Percentiles rank a stretch among this genome's conserved stretches.
These are phyloP conservation scores for Sporothrix pallida DNA, from an alignment of 2,329 filamentous ascomycete genomes.

Conservation along the genomic window DNA sequence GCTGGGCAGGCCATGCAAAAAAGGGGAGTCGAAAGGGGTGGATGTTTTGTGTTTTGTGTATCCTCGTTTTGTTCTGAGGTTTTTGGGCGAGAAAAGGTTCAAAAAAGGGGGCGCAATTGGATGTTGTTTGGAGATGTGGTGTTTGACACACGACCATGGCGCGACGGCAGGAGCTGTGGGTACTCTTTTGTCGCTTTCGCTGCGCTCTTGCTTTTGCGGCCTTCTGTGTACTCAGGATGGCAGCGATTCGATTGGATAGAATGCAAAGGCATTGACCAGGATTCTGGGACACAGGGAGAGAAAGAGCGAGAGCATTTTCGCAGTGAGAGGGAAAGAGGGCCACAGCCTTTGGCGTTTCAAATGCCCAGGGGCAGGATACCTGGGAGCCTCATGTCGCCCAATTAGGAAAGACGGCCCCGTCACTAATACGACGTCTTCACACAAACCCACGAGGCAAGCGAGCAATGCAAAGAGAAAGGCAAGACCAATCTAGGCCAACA, in stretches of 20 bases:
- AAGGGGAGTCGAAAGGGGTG: neutral
- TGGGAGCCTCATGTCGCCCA: slow-evolving; percentile 21
- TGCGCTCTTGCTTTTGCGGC: too few relatives aligned
- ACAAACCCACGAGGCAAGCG: slow-evolving; percentile 9
- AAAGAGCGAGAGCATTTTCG: too few relatives aligned
- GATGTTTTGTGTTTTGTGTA: slow-evolving; percentile 12
- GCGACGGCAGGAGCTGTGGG: slow-evolving; percentile 12
- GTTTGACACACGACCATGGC: slow-evolving; percentile 30
- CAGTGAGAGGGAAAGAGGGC: neutral
- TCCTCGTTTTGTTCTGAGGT: neutral
- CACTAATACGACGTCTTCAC: slow-evolving; percentile 26
- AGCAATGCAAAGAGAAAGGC: neutral
- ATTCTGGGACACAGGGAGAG: slow-evolving; percentile 1
- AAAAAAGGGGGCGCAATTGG: slow-evolving; percentile 11
- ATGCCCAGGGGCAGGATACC: neutral
- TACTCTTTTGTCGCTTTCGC: too few relatives aligned
- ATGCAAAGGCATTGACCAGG: neutral
- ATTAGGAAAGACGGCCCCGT: slow-evolving; percentile 24
- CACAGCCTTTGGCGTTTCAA: slow-evolving; percentile 19
- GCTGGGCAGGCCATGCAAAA: neutral
- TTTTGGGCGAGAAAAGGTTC: neutral
- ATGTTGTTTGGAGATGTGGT: neutral
- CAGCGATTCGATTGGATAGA: slow-evolving; percentile 4
- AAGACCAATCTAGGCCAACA: neutral
- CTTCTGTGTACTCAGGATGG: neutral